Base-by-base conservation (phyloP, 208 protist genomes). In the Trypanosoma melophagium region DNA sequence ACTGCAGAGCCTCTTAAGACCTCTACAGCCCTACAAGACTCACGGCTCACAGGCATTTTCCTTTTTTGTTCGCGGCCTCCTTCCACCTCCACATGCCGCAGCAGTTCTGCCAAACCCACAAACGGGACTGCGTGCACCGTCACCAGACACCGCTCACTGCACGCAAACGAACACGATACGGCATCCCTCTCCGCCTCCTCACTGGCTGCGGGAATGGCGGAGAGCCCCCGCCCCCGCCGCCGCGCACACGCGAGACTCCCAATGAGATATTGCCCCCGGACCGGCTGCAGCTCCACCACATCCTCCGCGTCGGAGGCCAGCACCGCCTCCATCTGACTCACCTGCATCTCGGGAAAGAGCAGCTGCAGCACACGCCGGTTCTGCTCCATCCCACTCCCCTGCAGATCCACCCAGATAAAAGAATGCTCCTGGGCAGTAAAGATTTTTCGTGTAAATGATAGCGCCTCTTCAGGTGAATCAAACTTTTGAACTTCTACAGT, bases 71-170 rank as follows among this genome's bases (percentile, higher is more conserved):
- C 2, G 53, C 8, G 50, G 47, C 65, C 64, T 35, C 66, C 60
- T 21, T 76, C 64, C 63, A 67, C 72, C 53, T 78, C 66, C 38
- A 87, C 58, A 49, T 76, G 57, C n/a, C 70, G 74, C 60, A 86
- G 61, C 53, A 80, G 61, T 71, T 90, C 84, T 42, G 69, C 68
- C 41, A 90, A 66, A 8, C 84, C 83, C 22, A 78, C 70, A 19
- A 93, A 87, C 5, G 77, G 76, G 44, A 52, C 70, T 44, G 72
- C 58, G 80, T 93, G 87, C 54, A 90, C 47, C 22, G 89, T 94
- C 55, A 92, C 65, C 40, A 94, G 63, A 42, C 76, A 58, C 28
- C 65, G 54, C 58, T 81, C 74, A n/a, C 73, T 82, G 38, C 74
- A 79, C 47, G 84, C 65, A 71, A 94, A 84, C 54, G 67, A 75